Evolutionary conservation across 768 basidiomycete species (phyloP), one percentile per base, ranked within the genome.

Genomic region (Boletales sp.): DNA sequence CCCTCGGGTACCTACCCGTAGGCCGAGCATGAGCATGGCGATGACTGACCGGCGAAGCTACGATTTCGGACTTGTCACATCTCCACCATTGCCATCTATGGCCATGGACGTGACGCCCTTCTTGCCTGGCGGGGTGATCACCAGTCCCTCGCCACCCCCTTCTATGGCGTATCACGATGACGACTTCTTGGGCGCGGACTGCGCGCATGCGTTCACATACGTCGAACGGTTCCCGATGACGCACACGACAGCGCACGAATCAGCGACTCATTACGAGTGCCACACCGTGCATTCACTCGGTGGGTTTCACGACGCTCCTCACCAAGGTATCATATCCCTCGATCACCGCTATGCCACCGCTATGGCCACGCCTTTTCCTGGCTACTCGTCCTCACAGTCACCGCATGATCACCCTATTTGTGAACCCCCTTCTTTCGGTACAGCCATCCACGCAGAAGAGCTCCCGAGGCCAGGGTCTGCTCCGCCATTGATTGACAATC

Each of bases 311-410:
- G 60, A 57, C 10, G 40, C 44, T 36, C 38, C 47, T 59, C 53
- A 50, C 49, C 54, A 45, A 45, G 29, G 40, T 15, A 64, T 60
- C 21, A 45, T 58, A 11, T 42, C 57, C 36, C 52, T 64, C 51
- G 62, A 65, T 64, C 63, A 53, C 48, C 60, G 51, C 35, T 63
- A 43, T 43, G 47, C 60, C 40, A 36, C 50, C 55, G 50, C 18
- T 21, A 45, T 55, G 49, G 47, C 63, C 62, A 64, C 62, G 62
- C 62, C 60, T 52, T 63, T 57, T 40, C 62, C 62, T 65, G 53
- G 55, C 63, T 65, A 50, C 60, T 45, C 57, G 42, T 62, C 62
- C 63, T 62, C 57, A 62, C 62, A 63, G 54, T 63, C 62, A 47
- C 60, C 57, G 47, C 62, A 57, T 32, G 63, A 65, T 60, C 60